phyloP scores from a whole-genome alignment of 805 yeast genomes.

The Pichia exigua region DNA sequence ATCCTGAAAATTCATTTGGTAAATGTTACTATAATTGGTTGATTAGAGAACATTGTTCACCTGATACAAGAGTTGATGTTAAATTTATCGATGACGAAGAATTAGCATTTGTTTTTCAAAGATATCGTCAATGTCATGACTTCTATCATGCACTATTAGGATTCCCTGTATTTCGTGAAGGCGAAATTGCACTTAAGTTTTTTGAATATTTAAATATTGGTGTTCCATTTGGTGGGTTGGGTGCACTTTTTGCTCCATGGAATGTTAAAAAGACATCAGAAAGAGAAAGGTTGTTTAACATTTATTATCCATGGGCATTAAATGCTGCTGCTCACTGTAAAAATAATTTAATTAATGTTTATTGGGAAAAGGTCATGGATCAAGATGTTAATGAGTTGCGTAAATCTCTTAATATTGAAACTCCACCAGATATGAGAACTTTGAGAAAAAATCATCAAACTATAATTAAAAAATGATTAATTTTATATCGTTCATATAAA shows the following conservation, averaged over 20 bases:
- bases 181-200: slow-evolving; percentile 91
- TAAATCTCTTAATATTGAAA: slow-evolving; percentile 58
- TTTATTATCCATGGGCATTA: slow-evolving; percentile 86
- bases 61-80: slow-evolving; percentile 88
- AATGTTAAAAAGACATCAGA: slow-evolving; percentile 53
- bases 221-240: slow-evolving; percentile 91
- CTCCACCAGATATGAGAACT: slow-evolving; percentile 72
- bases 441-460: slow-evolving; percentile 35
- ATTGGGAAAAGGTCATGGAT: slow-evolving; percentile 82
- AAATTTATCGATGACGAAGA: slow-evolving; percentile 83
- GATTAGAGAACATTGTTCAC: slow-evolving; percentile 79
- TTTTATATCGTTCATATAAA: background rate
- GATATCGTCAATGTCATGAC: slow-evolving; percentile 96
- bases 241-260: slow-evolving; percentile 83
- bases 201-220: slow-evolving; percentile 89
- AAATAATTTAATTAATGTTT: slow-evolving; percentile 69
- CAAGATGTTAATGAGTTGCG: slow-evolving; percentile 68
- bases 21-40: slow-evolving; percentile 75
- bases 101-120: slow-evolving; percentile 83
- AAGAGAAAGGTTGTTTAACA: slow-evolving; percentile 51
- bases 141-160: slow-evolving; percentile 91
- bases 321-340: slow-evolving; percentile 58
- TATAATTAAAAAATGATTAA: too few relatives aligned
- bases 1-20: slow-evolving; percentile 72
- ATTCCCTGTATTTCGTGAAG: slow-evolving; percentile 85